Conservation (phyloP, 345 rosid species). For the Brassica nigra region DNA sequence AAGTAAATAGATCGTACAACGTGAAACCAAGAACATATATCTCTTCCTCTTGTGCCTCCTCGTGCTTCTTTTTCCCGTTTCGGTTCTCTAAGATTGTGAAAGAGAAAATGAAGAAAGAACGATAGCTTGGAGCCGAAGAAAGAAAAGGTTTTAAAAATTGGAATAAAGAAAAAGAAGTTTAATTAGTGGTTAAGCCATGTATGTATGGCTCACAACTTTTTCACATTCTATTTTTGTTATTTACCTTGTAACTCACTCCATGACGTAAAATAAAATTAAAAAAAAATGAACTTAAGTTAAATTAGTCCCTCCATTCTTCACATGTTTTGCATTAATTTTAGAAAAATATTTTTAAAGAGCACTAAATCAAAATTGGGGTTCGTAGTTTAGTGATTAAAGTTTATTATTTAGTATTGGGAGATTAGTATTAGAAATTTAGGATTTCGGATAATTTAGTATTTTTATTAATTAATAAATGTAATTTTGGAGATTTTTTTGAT, state of each 20-base stretch:
- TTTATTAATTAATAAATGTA: too few relatives aligned
- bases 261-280: background rate
- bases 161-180: conserved; percentile 1
- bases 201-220: conserved; percentile 18
- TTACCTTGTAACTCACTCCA: background rate
- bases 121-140: conserved; percentile 36
- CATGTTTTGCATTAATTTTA: background rate
- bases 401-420: too few relatives aligned
- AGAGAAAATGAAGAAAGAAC: conserved; percentile 18
- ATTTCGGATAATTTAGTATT: too few relatives aligned
- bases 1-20: conserved; percentile 15
- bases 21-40: conserved; percentile 29
- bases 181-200: conserved; percentile 13
- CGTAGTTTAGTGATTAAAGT: too few relatives aligned
- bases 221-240: background rate
- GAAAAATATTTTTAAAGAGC: too few relatives aligned
- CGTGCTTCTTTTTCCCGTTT: conserved; percentile 19
- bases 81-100: background rate
- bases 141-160: conserved; percentile 16
- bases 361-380: too few relatives aligned
- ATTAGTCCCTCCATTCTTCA: background rate
- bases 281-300: background rate
- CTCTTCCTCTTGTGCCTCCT: conserved; percentile 32
- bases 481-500: too few relatives aligned
- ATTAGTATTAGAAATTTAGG: too few relatives aligned